Conservation (phyloP, 2,329 filamentous ascomycete genomes). For the Akanthomyces uredinophilus region DNA sequence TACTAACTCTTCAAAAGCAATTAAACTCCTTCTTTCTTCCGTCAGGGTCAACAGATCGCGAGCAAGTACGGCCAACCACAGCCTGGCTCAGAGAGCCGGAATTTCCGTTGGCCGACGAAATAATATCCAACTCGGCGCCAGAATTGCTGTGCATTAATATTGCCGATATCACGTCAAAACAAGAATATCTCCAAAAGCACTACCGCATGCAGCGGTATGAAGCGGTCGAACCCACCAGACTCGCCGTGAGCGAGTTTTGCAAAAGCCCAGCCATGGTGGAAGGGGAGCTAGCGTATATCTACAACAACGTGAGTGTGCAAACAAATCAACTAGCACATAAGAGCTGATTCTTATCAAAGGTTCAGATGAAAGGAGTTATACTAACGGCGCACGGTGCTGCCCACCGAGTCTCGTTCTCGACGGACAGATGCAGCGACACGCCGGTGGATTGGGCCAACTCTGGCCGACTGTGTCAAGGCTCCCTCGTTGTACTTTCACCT, state of each 20-base stretch:
- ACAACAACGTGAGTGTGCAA: slow-evolving; percentile 55
- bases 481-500: slow-evolving; percentile 48
- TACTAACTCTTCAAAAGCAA: not conserved
- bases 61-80: not conserved
- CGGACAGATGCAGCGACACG: slow-evolving; percentile 55
- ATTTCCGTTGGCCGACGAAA: not conserved
- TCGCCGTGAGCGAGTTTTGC: slow-evolving; percentile 56
- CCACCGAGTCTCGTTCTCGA: slow-evolving; percentile 66
- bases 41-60: not conserved
- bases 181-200: slow-evolving; percentile 65
- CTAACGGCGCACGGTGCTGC: slow-evolving; percentile 60
- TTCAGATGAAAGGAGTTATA: slow-evolving; percentile 60
- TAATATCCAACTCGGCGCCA: not conserved
- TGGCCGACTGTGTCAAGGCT: slow-evolving; percentile 47
- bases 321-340: not conserved
- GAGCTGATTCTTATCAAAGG: slow-evolving; percentile 36
- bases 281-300: slow-evolving; percentile 53
- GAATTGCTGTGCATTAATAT: not conserved
- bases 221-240: slow-evolving; percentile 61
- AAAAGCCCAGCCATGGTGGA: slow-evolving; percentile 53
- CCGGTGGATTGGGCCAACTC: slow-evolving; percentile 59
- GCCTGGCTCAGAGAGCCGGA: slow-evolving; percentile 5
- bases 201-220: slow-evolving; percentile 76
- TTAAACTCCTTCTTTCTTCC: not conserved
- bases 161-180: slow-evolving; percentile 33